These are phyloP conservation scores for Jatropha multifida DNA, from an alignment of 441 rosid species.

Conservation along the genomic window DNA sequence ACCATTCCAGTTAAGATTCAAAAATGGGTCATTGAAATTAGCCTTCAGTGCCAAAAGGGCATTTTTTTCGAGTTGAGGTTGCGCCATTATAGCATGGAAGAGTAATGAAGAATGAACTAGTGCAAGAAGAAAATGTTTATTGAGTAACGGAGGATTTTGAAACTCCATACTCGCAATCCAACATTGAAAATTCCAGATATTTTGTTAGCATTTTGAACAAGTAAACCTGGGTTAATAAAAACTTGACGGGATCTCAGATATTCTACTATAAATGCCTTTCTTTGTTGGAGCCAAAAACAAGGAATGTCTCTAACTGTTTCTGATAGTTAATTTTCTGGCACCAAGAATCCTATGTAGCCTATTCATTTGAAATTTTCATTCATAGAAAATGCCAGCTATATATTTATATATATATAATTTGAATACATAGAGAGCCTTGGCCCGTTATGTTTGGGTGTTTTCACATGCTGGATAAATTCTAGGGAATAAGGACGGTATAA, in stretches of 20 bases:
- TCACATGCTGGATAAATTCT: too few relatives aligned
- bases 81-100: not conserved
- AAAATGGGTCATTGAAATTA: slow-evolving; percentile 35
- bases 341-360: slow-evolving; percentile 24
- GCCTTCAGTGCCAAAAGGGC: slow-evolving; percentile 44
- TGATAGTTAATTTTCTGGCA: slow-evolving; percentile 14
- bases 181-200: not conserved
- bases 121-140: slow-evolving; percentile 12
- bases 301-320: slow-evolving; percentile 6
- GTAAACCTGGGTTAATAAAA: not conserved
- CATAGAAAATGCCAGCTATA: too few relatives aligned
- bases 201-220: not conserved
- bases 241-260: slow-evolving; percentile 25
- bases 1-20: slow-evolving; percentile 48
- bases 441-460: too few relatives aligned
- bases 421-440: too few relatives aligned
- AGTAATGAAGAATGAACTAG: slow-evolving; percentile 7
- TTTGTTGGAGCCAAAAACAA: slow-evolving; percentile 32
- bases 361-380: not conserved
- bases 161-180: slow-evolving; percentile 21
- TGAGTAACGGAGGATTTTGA: not conserved
- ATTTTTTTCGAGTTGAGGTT: slow-evolving; percentile 29
- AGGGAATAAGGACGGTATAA: too few relatives aligned
- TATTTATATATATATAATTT: too few relatives aligned
- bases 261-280: slow-evolving; percentile 24